Percentiles rank a stretch among this genome's conserved stretches.
Conservation (phyloP, 2,329 filamentous ascomycete species). For the Verticillium nubilum region DNA sequence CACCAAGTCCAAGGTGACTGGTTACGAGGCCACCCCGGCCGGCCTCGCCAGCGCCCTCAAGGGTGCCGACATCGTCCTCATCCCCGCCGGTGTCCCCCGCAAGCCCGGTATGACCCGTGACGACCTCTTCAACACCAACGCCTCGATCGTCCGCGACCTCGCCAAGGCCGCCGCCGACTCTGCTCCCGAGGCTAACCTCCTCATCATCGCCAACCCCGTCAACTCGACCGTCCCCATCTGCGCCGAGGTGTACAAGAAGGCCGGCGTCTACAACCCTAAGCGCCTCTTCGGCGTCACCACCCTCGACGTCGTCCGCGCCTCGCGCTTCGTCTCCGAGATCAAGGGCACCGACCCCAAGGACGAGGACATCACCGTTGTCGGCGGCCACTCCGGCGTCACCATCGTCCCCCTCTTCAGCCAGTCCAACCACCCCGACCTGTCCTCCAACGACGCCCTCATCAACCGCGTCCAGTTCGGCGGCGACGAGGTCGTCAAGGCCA, state of each 20-base stretch:
- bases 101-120: conserved; percentile 99
- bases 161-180: conserved; percentile 90
- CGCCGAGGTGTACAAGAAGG: conserved; percentile 93
- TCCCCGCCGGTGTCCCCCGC: conserved; percentile 96
- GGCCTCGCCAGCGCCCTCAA: conserved; percentile 77
- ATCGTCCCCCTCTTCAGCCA: conserved; percentile 98
- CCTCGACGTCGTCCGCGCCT: conserved; percentile 95
- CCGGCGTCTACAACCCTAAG: conserved; percentile 98
- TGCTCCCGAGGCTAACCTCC: conserved; percentile 86
- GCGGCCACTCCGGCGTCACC: conserved; percentile 96
- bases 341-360: conserved; percentile 84
- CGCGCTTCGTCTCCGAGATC: conserved; percentile 94
- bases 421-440: conserved; percentile 79
- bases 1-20: conserved; percentile 92
- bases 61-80: conserved; percentile 89
- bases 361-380: conserved; percentile 93
- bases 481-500: conserved; percentile 98
- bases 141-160: conserved; percentile 96
- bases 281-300: conserved; percentile 99
- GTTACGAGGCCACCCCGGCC: conserved; percentile 72
- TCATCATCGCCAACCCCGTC: conserved; percentile 98
- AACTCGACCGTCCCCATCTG: conserved; percentile 99
- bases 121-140: conserved; percentile 99
- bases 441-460: conserved; percentile 73
- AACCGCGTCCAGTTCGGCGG: conserved; percentile 97